These are phyloP conservation scores for Dryas alaskensis DNA, from an alignment of 306 rosid species.

Conservation along the genomic window DNA sequence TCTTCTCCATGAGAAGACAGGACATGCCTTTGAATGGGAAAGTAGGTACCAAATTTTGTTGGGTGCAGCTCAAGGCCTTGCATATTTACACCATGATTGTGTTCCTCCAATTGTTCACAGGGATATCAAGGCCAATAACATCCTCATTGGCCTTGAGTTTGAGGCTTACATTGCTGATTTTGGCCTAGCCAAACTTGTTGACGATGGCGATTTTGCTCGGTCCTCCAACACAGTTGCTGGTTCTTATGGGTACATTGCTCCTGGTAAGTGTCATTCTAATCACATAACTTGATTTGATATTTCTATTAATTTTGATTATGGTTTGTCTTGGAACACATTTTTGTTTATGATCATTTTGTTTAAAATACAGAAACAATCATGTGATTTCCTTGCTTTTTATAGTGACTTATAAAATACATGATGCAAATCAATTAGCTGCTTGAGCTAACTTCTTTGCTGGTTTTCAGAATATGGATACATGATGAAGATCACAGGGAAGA, in stretches of 20 bases:
- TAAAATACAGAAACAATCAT: not conserved
- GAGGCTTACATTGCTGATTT: constrained; percentile 95
- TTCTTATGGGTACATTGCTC: constrained; percentile 97
- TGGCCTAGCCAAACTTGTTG: constrained; percentile 91
- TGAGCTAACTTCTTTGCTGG: constrained; percentile 18
- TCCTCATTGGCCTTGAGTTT: constrained; percentile 89
- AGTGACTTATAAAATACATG: not conserved
- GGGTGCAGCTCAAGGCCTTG: constrained; percentile 91
- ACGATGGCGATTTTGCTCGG: constrained; percentile 69
- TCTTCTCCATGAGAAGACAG: constrained; percentile 77
- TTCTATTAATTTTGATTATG: constrained; percentile 5
- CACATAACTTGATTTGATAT: constrained; percentile 4
- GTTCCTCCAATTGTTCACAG: constrained; percentile 94
- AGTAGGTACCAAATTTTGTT: constrained; percentile 73
- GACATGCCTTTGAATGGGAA: constrained; percentile 86
- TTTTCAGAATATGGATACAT: constrained; percentile 82
- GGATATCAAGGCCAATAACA: constrained; percentile 94
- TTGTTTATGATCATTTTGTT: not conserved
- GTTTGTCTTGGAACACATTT: too few species aligned
- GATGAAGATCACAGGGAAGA: constrained; percentile 79
- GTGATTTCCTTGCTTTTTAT: not conserved
- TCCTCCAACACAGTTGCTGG: constrained; percentile 94
- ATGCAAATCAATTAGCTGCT: not conserved
- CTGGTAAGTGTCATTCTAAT: constrained; percentile 51
- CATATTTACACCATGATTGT: constrained; percentile 96